Evolutionary conservation across 148 eudicot genomes (phyloP), one percentile per base, ranked within the genome.

Genomic region (Persicaria maculosa): DNA sequence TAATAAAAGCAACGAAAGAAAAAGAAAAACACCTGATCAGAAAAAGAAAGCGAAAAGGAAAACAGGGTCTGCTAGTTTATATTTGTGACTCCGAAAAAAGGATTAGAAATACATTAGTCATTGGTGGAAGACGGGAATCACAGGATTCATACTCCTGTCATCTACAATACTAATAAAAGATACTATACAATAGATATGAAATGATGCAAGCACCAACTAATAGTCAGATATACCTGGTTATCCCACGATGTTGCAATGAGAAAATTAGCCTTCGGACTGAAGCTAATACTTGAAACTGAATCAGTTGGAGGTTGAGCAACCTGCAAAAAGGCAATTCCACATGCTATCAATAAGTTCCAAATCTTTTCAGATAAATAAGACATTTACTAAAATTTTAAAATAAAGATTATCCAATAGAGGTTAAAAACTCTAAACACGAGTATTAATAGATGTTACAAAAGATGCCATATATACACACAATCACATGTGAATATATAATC

Each of bases 221-320:
- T 40, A 12, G 6, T 43, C 9, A 22, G 5, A 6, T 31, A 45
- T 80, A 93, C 98, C 97, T 91, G 98, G 73, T 89, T 91, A 88
- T 94, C 98, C 98, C 97, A 94, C 50, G 98, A 94, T 74, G 96
- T 90, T n/a, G 93, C 97, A 6, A 91, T 85, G 52, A 94, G 86
- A 47, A 73, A 81, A 83, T 94, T 91, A n/a, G 97, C 97, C 85
- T 91, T 91, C 14, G 98, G 96, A 81, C 97, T 94, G 75, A 94
- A 94, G 68, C 77, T 48, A 52, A 93, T 85, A 84, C 98, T 93
- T 47, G 97, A 91, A 4, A 93, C 81, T 47, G 93, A 85, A 83
- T 93, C 98, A 75, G 72, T 75, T 0, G 94, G 94, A 65, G 97
- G 87, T 71, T 85, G 89, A 20, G 77, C 67, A 72, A 93, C 87